Percentiles rank a stretch among this genome's conserved stretches.
Conservation (phyloP, 176 grass and related monocot species). For the Miscanthus lutarioriparius region DNA sequence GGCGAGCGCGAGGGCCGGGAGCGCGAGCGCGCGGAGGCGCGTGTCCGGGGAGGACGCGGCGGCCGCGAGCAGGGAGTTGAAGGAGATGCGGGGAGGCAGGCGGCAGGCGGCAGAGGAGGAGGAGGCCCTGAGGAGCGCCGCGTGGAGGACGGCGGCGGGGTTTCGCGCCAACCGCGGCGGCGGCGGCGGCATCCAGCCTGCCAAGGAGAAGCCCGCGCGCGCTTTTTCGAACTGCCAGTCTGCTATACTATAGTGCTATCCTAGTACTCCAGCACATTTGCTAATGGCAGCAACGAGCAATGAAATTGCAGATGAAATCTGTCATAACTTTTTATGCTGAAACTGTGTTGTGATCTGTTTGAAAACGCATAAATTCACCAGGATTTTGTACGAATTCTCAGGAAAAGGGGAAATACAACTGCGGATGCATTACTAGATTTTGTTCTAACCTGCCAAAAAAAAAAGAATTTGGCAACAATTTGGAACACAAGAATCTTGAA, state of each 20-base stretch:
- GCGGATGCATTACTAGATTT: neutral
- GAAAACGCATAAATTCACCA: neutral
- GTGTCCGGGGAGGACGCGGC: constrained; percentile 34
- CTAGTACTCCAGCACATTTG: neutral
- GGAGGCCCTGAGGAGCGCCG: constrained; percentile 37
- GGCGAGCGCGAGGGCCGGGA: constrained; percentile 51
- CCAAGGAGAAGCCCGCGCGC: neutral
- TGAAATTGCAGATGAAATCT: neutral
- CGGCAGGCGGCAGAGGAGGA: neutral
- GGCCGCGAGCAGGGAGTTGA: constrained; percentile 53
- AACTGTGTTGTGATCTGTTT: neutral
- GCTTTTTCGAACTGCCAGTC: neutral
- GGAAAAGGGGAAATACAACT: neutral
- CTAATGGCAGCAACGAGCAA: neutral
- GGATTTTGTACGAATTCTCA: neutral
- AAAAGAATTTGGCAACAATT: neutral
- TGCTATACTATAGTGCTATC: neutral
- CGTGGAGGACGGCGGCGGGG: constrained; percentile 53
- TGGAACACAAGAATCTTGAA: neutral
- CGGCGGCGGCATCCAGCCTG: constrained; percentile 25
- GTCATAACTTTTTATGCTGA: neutral
- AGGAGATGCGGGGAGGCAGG: constrained; percentile 35
- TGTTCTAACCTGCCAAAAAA: neutral
- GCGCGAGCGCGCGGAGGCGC: constrained; percentile 35
- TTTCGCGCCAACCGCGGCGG: constrained; percentile 19